phyloP scores from a whole-genome alignment of 148 eudicot genomes.

The Vaccinium vitisidaea region DNA sequence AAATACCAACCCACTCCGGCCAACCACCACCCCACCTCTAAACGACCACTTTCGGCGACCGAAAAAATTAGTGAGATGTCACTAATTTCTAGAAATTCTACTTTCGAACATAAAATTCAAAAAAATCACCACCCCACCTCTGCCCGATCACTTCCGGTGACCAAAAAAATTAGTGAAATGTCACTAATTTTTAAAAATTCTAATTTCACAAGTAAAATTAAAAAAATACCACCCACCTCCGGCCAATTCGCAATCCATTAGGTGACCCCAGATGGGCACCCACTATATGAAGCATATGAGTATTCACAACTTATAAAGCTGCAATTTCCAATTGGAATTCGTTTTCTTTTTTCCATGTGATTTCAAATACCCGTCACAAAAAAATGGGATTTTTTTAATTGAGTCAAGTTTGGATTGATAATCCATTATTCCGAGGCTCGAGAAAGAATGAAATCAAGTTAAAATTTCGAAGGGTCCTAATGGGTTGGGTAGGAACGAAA shows the following conservation, averaged over 20 bases:
- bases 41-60: too few relatives aligned
- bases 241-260: conserved; percentile 8
- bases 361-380: conserved; percentile 25
- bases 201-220: too few relatives aligned
- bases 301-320: conserved; percentile 43
- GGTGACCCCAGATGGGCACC: conserved; percentile 13
- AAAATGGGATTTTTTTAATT: neutral
- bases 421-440: conserved; percentile 41
- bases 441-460: conserved; percentile 53
- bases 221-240: too few relatives aligned
- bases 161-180: too few relatives aligned
- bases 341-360: neutral
- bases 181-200: too few relatives aligned
- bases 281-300: conserved; percentile 20
- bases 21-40: too few relatives aligned
- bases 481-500: conserved; percentile 46
- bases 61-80: too few relatives aligned
- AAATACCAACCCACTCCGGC: too few relatives aligned
- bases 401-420: neutral
- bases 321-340: conserved; percentile 35
- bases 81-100: too few relatives aligned
- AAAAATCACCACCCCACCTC: too few relatives aligned
- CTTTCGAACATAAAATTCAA: too few relatives aligned
- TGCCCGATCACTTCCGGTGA: too few relatives aligned
- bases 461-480: conserved; percentile 70